Base-by-base conservation (phyloP, 2,329 filamentous ascomycete species). In the Xylariaceae sp. region DNA sequence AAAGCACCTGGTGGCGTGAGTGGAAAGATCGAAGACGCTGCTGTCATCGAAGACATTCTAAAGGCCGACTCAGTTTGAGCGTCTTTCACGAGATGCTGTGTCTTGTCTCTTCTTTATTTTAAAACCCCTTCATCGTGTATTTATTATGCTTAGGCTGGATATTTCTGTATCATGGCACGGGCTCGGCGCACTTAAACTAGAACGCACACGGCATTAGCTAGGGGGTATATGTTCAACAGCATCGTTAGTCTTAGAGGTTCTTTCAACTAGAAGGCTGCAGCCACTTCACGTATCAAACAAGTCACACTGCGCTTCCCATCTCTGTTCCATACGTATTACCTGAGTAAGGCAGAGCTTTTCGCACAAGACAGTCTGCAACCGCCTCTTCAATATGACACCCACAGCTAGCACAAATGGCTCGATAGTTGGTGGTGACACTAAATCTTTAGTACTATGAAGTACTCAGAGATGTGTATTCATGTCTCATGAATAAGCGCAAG, bases 1-100 rank as follows among this genome's bases (percentile, higher is more conserved):
- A 78, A 73, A 60, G 64, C 24, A 4, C 30, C 41, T 0, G 41
- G 52, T 3, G 32, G 39, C 4, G 42, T 60, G 4, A 43, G 53
- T 9, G 58, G 58, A 3, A 65, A 64, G 46, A 27, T 67, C 2
- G 64, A 55, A 35, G 50, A 61, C 27, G 56, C 65, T 2, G 46
- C 62, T 4, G 61, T 59, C 2, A 55, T 65, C 21, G 63, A 65
- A 13, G 62, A 61, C 4, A 40, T 62, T 16, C 44, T 64, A 30
- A 63, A 62, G 53, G 40, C 42, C 18, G 42, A 42, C 18, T 18
- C 50, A 4, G 39, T 52, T 15, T 58, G 30, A 55, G 35, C 27
- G 20, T 23, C n/a, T 18, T 15, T 10, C 8, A 2, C 30, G 24
- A 13, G 13, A 11, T 30, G 11, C 1, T 6, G 21, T n/a, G n/a